Percentiles rank a stretch among this genome's conserved stretches.
These are phyloP conservation scores for Psidium friedrichsthalianum DNA, from an alignment of 345 rosid genomes.

Conservation along the genomic window DNA sequence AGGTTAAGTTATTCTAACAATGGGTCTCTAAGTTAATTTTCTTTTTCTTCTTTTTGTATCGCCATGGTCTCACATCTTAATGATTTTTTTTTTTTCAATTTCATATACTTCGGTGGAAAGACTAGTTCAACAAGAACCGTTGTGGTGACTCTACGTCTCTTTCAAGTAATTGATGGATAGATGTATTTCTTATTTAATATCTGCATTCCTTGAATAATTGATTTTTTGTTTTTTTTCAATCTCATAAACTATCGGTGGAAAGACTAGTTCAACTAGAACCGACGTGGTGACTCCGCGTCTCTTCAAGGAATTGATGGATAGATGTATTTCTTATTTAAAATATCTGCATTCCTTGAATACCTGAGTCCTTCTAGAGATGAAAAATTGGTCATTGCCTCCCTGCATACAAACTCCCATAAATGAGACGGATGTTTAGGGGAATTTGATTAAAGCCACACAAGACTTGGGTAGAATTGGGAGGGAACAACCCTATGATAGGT, in stretches of 20 bases:
- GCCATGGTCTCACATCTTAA: not conserved
- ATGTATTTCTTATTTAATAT: not conserved
- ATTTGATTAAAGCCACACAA: not conserved
- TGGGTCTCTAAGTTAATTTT: not conserved
- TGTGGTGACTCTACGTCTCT: not conserved
- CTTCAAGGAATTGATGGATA: not conserved
- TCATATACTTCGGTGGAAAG: not conserved
- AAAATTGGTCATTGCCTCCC: not conserved
- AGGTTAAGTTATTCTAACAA: not conserved
- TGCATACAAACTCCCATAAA: not conserved
- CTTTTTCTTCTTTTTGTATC: not conserved
- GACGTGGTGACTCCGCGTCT: not conserved
- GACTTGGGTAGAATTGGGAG: not conserved
- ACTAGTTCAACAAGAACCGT: not conserved
- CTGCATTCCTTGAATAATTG: not conserved
- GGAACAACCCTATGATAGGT: not conserved
- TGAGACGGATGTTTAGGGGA: not conserved
- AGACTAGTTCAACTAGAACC: not conserved
- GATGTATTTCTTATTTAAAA: too few relatives aligned
- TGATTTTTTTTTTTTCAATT: not conserved
- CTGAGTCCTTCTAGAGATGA: not conserved
- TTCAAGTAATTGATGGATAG: not conserved
- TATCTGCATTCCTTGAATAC: not conserved
- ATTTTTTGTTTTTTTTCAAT: not conserved
- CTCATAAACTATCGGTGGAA: not conserved